Evolutionary conservation across 2,329 filamentous ascomycete genomes (phyloP), one percentile per base, ranked within the genome.

Genomic region (Xylaria sp.): DNA sequence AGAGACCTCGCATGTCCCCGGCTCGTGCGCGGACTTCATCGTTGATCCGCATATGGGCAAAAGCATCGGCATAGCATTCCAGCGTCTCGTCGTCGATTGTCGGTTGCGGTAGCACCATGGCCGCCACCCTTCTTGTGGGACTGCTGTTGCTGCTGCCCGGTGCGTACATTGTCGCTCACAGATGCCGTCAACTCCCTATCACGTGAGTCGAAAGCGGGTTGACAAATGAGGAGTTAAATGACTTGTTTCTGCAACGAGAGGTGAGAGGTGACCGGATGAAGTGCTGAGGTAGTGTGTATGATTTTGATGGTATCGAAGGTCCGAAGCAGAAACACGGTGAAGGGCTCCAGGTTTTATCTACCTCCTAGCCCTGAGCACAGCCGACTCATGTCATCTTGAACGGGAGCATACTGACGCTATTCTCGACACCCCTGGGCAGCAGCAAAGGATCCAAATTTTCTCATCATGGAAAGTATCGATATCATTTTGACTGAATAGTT

Each of bases 1-100:
- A 64, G n/a, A 65, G 60, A 19, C 65, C 62, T 9, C 57, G 54
- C 48, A 63, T 57, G 8, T 67, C 63, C 6, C 62, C 62, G 18
- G 60, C 62, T 46, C 63, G 58, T 18, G 65, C 65, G 6, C 63
- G 63, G 6, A 57, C 55, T 53, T 67, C 63, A 49, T 67, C 63
- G 1, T 47, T 59, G 1, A 46, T 55, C 46, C 65, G 65, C 49
- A 67, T 56, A 42, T 67, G 62, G 16, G 62, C 62, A 18, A 67
- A 67, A 5, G 65, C 62, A 18, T 64, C 63, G 54, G 60, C 62
- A 42, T 59, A 65, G 44, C 61, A 59, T 34, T 63, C 59, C 6
- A 64, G 23, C 3, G 53, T 50, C 30, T 66, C 63, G 51, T 66
- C 63, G 8, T 55, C 59, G 37, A 61, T 34, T 11, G 53, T 52